Base-by-base conservation (phyloP, 1,284 basidiomycete species). In the Leccinum subatratum region DNA sequence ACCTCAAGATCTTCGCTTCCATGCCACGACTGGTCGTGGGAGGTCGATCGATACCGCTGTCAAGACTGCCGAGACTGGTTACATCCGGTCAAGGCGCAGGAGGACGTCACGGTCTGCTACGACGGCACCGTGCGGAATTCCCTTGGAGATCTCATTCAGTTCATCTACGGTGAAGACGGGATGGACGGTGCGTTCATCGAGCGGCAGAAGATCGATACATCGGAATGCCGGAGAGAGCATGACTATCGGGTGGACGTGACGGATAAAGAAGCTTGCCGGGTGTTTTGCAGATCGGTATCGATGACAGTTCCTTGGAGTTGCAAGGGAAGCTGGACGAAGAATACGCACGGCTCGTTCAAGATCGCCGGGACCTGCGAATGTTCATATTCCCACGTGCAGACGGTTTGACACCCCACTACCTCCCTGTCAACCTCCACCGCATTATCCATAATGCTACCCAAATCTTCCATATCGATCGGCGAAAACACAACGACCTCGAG, bases 1-100 rank as follows among this genome's bases (percentile, higher is more conserved):
- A 0, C 96, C 97, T 0, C 96, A 98, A 73, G 97, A 99, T 77
- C 99, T 96, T 85, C 99, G 99, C 86, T 99, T 99, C 89, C 97
- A 99, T 81, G 97, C 97, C 65, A 99, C 99, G 97, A 96, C 96
- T 74, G 97, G 97, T 82, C 92, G 97, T 74, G 97, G 99, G 79
- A 97, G 97, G 85, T 81, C 99, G 64, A 98, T 99, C 73, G 97
- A 99, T 85, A 99, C 97, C 3, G 97, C 97, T 34, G 96, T 99
- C 80, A 99, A 99, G 83, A 99, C 97, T 6, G 97, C 97, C 61
- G 97, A 99, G 81, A 99, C 97, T 0, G 97, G 97, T 73, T 99
- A 99, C 78, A 99, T 99, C 73, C 97, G 69, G 96, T 99, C 73
- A 99, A 99, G 81, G 96, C 96, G 1, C 82, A 99, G 72, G 97